These are phyloP conservation scores for Funneliformis caledonium DNA, from an alignment of 371 early-diverging fungal genomes.

Conservation along the genomic window DNA sequence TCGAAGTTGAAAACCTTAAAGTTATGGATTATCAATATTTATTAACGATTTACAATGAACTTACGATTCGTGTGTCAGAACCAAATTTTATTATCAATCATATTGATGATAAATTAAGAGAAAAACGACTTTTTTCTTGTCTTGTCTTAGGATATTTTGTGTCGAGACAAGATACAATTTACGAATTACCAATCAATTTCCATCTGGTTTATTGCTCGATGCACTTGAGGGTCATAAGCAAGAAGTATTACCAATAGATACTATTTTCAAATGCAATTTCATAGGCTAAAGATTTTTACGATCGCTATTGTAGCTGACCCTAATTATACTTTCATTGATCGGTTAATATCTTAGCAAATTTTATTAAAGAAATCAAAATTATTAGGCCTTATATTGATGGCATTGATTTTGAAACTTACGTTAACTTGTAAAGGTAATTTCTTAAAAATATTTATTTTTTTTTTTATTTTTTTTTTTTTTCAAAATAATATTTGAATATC, in stretches of 20 bases:
- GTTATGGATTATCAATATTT: constrained; percentile 14
- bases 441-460: no score
- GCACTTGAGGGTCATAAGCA: background rate
- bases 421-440: constrained; percentile 6
- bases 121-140: constrained; percentile 24
- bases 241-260: background rate
- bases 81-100: background rate
- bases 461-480: background rate
- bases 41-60: background rate
- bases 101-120: background rate
- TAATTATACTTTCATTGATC: constrained; percentile 14
- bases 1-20: background rate
- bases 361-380: background rate
- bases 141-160: constrained; percentile 9
- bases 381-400: background rate
- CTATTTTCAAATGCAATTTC: background rate
- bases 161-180: background rate
- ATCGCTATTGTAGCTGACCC: background rate
- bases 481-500: no score
- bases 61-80: background rate
- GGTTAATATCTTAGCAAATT: background rate
- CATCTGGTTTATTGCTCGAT: background rate
- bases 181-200: background rate
- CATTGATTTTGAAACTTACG: background rate
- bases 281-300: constrained; percentile 19